Percentiles rank a stretch among this genome's conserved stretches.
Evolutionary conservation across 768 basidiomycete genomes (phyloP).

Genomic region (Porpolomopsis calyptriformis): DNA sequence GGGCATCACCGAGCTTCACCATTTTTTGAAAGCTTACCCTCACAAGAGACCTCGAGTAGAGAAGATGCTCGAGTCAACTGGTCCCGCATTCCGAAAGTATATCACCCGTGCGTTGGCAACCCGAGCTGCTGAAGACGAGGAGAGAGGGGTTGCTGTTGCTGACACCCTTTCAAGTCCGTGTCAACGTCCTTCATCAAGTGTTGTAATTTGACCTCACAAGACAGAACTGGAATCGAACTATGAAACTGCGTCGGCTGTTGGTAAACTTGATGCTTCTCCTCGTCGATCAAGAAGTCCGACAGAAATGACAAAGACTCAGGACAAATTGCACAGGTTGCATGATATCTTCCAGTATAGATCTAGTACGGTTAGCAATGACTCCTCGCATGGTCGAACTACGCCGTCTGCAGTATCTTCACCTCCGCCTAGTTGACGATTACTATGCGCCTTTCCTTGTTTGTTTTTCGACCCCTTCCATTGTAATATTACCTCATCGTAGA

Average conservation of each 20-base stretch:
- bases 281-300: too few species aligned
- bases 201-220: conserved; percentile 8
- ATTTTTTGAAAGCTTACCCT: conserved; percentile 85
- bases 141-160: conserved; percentile 71
- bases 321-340: conserved; percentile 65
- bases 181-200: conserved; percentile 1
- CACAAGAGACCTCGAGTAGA: conserved; percentile 75
- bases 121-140: conserved; percentile 78
- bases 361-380: conserved; percentile 45
- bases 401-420: conserved; percentile 12
- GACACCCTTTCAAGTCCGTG: conserved; percentile 64
- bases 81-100: conserved; percentile 84
- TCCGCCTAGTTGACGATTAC: not conserved
- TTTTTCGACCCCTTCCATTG: not conserved
- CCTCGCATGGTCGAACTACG: conserved; percentile 23
- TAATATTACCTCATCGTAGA: not conserved
- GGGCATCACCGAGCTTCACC: conserved; percentile 88
- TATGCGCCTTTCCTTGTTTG: not conserved
- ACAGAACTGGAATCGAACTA: conserved; percentile 58
- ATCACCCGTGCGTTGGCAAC: conserved; percentile 81
- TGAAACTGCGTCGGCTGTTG: conserved; percentile 25
- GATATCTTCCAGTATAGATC: conserved; percentile 77
- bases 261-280: too few species aligned
- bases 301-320: conserved; percentile 37
- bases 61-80: conserved; percentile 80